Percentiles rank a stretch among this genome's conserved stretches.
phyloP scores from a whole-genome alignment of 2,329 filamentous ascomycete species.

The Microdochium nivale region DNA sequence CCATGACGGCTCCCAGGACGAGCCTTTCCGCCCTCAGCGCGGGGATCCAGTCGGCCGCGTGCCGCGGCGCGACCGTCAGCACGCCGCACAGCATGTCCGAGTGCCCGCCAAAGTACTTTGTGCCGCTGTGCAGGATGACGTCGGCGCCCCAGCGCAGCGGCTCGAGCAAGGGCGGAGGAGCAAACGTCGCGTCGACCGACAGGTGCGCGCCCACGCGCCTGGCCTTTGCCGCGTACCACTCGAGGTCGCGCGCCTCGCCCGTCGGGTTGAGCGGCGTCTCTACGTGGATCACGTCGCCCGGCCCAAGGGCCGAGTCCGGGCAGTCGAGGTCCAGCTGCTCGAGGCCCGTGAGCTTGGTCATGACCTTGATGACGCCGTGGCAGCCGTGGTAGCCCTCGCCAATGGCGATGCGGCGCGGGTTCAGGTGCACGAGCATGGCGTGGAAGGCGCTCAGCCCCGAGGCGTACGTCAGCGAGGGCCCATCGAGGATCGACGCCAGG shows the following conservation, averaged over 20 bases:
- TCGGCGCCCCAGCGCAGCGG: conserved; percentile 78
- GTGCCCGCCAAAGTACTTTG: conserved; percentile 95
- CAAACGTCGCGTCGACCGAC: conserved; percentile 87
- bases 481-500: conserved; percentile 64
- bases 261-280: conserved; percentile 93
- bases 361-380: conserved; percentile 70
- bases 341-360: conserved; percentile 68
- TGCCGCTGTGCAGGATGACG: conserved; percentile 83
- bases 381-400: conserved; percentile 87
- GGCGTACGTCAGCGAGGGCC: conserved; percentile 65
- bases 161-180: conserved; percentile 79
- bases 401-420: conserved; percentile 77
- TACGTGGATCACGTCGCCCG: conserved; percentile 80
- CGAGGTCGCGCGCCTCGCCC: conserved; percentile 70
- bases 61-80: conserved; percentile 52
- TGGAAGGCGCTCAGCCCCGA: conserved; percentile 87
- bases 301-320: conserved; percentile 53
- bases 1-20: conserved; percentile 78
- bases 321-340: conserved; percentile 64
- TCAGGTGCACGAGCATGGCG: conserved; percentile 73
- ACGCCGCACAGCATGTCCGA: conserved; percentile 89
- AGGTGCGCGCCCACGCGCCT: conserved; percentile 65
- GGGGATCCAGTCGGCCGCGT: conserved; percentile 46
- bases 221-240: conserved; percentile 63
- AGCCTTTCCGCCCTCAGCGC: conserved; percentile 60